Percentiles rank a stretch among this genome's conserved stretches.
phyloP scores from a whole-genome alignment of 495 filamentous ascomycete species.

The Lichenothelia convexa region DNA sequence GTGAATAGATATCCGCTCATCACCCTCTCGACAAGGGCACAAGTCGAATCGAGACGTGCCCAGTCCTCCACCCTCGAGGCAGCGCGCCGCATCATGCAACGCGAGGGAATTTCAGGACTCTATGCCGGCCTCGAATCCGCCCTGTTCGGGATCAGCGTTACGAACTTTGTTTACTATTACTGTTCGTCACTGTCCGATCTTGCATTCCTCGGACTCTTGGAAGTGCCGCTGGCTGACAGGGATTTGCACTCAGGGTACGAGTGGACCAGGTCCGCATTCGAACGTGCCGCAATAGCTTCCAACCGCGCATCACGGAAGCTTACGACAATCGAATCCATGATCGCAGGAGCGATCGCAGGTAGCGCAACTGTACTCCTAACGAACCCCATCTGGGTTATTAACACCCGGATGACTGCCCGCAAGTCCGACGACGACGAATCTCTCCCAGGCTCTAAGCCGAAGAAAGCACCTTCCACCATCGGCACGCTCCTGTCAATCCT shows the following conservation, averaged over 20 bases:
- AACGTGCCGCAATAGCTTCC: conserved; percentile 53
- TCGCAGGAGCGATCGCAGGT: conserved; percentile 87
- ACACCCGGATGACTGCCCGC: conserved; percentile 92
- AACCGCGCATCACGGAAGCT: conserved; percentile 69
- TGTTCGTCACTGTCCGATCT: conserved; percentile 38
- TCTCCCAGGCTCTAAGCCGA: conserved; percentile 26
- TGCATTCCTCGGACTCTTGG: not conserved
- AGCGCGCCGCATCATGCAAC: conserved; percentile 67
- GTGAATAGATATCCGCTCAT: conserved; percentile 70
- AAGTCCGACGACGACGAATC: conserved; percentile 38
- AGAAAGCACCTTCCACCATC: conserved; percentile 47
- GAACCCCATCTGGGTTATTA: conserved; percentile 97
- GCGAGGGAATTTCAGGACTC: conserved; percentile 74
- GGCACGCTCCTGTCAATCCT: conserved; percentile 61
- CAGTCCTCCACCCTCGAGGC: conserved; percentile 66
- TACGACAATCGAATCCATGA: conserved; percentile 78
- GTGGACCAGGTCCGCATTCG: conserved; percentile 81
- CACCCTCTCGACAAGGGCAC: conserved; percentile 90
- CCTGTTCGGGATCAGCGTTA: conserved; percentile 92
- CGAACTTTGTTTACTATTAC: conserved; percentile 99
- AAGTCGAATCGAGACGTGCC: conserved; percentile 90
- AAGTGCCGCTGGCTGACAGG: not conserved
- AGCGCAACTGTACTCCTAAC: conserved; percentile 87
- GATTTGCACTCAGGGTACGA: conserved; percentile 50
- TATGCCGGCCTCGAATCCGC: conserved; percentile 81